Conservation (phyloP, 345 rosid species). For the Populus tremula region DNA sequence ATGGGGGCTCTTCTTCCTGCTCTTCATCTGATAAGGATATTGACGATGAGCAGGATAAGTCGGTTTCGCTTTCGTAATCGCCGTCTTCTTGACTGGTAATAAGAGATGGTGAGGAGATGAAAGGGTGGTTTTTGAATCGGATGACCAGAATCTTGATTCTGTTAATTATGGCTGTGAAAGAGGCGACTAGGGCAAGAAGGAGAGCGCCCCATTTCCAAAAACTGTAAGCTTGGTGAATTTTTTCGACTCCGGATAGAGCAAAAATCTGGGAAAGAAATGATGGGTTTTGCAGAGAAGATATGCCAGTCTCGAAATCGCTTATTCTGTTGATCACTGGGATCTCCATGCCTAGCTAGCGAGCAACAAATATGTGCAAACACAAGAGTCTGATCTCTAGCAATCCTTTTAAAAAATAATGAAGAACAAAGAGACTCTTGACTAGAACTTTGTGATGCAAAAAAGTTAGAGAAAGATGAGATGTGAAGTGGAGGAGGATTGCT, state of each 20-base stretch:
- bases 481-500: neutral
- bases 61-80: conserved; percentile 41
- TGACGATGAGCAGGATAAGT: conserved; percentile 28
- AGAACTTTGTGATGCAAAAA: neutral
- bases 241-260: conserved; percentile 32
- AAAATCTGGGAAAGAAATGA: conserved; percentile 35
- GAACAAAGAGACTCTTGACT: neutral
- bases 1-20: neutral
- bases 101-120: conserved; percentile 2
- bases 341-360: conserved; percentile 41
- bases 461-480: neutral
- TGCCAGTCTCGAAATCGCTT: conserved; percentile 52
- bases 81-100: neutral
- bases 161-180: conserved; percentile 45
- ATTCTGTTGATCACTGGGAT: conserved; percentile 60
- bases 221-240: conserved; percentile 32
- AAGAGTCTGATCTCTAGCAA: neutral
- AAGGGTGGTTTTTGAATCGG: conserved; percentile 26
- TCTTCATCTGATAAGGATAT: conserved; percentile 13
- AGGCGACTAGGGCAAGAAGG: conserved; percentile 57
- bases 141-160: conserved; percentile 42
- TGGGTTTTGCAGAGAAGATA: conserved; percentile 34
- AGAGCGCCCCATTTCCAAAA: conserved; percentile 73
- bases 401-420: neutral
- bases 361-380: neutral